Evolutionary conservation across 2,329 filamentous ascomycete genomes (phyloP).

Genomic region (Botrytis byssoidea): DNA sequence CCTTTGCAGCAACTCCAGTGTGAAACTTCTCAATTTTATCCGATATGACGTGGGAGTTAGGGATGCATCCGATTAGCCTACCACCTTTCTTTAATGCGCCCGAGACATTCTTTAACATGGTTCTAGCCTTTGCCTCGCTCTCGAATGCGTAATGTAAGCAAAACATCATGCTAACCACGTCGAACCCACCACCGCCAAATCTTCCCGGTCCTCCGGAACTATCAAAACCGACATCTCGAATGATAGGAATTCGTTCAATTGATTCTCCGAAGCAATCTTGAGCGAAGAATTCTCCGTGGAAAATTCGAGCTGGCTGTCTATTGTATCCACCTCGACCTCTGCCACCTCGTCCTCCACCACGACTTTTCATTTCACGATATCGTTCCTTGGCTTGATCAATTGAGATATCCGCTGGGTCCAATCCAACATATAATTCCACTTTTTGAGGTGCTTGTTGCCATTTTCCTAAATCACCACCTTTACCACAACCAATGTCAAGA

Average conservation of each 20-base stretch:
- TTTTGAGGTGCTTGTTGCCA: constrained; percentile 93
- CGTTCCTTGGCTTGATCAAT: constrained; percentile 87
- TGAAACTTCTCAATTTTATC: constrained; percentile 77
- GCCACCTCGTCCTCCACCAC: constrained; percentile 55
- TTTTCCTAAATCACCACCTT: constrained; percentile 91
- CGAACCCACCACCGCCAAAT: constrained; percentile 76
- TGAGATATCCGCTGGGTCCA: constrained; percentile 89
- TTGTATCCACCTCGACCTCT: constrained; percentile 49
- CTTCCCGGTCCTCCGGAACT: constrained; percentile 64
- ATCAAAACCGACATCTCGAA: constrained; percentile 83
- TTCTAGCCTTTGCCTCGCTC: constrained; percentile 81
- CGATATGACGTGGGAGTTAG: constrained; percentile 91
- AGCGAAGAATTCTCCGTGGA: constrained; percentile 82
- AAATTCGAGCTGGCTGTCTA: constrained; percentile 57
- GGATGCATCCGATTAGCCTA: constrained; percentile 90
- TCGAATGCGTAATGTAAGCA: constrained; percentile 99
- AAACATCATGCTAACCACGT: constrained; percentile 99
- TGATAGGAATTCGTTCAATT: constrained; percentile 76
- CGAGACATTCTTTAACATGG: constrained; percentile 91
- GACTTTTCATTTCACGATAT: constrained; percentile 69
- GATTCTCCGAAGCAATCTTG: constrained; percentile 91
- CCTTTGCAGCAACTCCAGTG: constrained; percentile 49
- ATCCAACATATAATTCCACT: constrained; percentile 89
- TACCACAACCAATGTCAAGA: constrained; percentile 93
- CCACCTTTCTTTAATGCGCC: constrained; percentile 90